Conservation (phyloP, 179 eudicot genomes). For the Carnegiea gigantea region DNA sequence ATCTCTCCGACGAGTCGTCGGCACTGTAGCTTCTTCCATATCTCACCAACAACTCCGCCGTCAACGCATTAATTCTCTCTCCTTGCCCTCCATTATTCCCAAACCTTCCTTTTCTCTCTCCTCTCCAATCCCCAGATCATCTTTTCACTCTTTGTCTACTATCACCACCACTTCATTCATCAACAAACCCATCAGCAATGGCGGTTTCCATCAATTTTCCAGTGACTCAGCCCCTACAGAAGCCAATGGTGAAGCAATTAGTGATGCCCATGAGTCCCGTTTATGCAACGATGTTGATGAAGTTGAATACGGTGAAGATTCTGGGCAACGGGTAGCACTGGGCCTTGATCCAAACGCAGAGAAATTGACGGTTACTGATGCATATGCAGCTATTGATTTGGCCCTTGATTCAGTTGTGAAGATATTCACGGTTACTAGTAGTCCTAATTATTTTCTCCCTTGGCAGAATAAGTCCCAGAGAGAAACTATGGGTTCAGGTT, state of each 20-base stretch:
- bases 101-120: slow-evolving; percentile 12
- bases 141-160: background rate
- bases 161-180: background rate
- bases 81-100: background rate
- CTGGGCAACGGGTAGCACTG: slow-evolving; percentile 13
- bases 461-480: slow-evolving; percentile 98
- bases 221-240: background rate
- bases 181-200: background rate
- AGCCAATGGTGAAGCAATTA: background rate
- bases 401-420: slow-evolving; percentile 95
- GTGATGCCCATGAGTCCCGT: slow-evolving; percentile 2
- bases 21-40: background rate
- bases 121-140: background rate
- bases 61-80: background rate
- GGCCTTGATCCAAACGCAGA: slow-evolving; percentile 7
- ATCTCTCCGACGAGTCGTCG: slow-evolving; percentile 24
- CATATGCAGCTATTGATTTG: slow-evolving; percentile 63
- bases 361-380: slow-evolving; percentile 30
- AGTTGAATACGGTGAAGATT: background rate
- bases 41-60: background rate
- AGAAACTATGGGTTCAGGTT: slow-evolving; percentile 88
- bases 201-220: background rate
- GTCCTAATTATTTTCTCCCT: slow-evolving; percentile 81
- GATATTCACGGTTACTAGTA: slow-evolving; percentile 82
- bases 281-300: background rate